Evolutionary conservation across 2,329 filamentous ascomycete species (phyloP).

Genomic region (Delphinella strobiligena): DNA sequence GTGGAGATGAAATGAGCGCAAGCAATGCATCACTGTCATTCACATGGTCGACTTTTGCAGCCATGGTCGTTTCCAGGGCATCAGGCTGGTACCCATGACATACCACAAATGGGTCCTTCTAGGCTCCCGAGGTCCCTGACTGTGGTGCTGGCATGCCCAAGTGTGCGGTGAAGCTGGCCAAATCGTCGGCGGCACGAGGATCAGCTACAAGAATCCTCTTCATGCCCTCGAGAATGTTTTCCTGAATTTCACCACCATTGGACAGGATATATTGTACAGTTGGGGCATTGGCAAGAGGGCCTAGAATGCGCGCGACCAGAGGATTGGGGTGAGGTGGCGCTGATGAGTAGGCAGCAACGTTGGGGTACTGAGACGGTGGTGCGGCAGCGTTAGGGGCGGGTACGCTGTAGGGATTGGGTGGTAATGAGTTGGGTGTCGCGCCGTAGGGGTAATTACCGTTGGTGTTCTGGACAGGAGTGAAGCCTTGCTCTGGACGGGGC

Average conservation of each 20-base stretch:
- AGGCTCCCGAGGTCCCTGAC: neutral
- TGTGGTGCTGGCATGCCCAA: neutral
- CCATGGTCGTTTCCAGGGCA: no score
- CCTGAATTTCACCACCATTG: constrained; percentile 21
- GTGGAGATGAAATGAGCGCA: no score
- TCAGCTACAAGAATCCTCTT: constrained; percentile 55
- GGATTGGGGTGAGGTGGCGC: constrained; percentile 18
- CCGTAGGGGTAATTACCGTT: constrained; percentile 11
- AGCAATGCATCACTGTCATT: no score
- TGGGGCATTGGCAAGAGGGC: constrained; percentile 28
- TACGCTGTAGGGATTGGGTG: constrained; percentile 26
- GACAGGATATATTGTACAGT: constrained; percentile 29
- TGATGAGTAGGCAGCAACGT: constrained; percentile 10
- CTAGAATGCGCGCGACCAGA: constrained; percentile 27
- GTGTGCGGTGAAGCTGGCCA: constrained; percentile 1
- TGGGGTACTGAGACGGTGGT: constrained; percentile 10
- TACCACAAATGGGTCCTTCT: no score
- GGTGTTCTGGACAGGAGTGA: constrained; percentile 10
- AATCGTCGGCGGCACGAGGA: constrained; percentile 44
- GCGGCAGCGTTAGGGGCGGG: constrained; percentile 21
- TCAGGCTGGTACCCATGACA: no score
- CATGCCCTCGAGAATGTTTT: constrained; percentile 61
- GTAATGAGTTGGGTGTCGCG: constrained; percentile 24
- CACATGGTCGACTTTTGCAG: no score
- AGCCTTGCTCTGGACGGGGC: constrained; percentile 21